Evolutionary conservation across 1,284 basidiomycete genomes (phyloP).

Genomic region (Polyporus tsugae): DNA sequence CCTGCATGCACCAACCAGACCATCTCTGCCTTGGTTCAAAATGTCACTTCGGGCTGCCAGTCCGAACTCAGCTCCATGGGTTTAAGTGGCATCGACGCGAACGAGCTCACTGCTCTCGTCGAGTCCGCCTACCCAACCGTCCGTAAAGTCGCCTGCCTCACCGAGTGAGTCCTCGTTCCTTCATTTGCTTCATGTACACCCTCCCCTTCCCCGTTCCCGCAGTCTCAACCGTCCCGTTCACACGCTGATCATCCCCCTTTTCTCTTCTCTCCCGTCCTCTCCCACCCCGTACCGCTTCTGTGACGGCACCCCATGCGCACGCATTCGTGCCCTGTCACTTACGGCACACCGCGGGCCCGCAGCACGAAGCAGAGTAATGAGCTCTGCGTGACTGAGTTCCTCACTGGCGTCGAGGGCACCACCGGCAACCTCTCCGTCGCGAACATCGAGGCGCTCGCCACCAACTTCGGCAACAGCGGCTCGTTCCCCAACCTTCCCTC

Average conservation of each 20-base stretch:
- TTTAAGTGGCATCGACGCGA: conserved; percentile 38
- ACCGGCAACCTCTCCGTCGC: conserved; percentile 47
- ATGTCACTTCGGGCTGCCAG: conserved; percentile 60
- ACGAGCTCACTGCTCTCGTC: conserved; percentile 46
- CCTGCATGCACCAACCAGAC: conserved; percentile 65
- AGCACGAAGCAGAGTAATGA: conserved; percentile 51
- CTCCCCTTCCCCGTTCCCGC: background rate
- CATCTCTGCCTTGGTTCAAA: conserved; percentile 55
- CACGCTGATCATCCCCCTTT: conserved; percentile 4
- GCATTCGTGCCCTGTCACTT: background rate
- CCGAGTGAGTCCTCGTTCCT: conserved; percentile 54
- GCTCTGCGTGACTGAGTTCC: conserved; percentile 60
- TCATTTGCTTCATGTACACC: background rate
- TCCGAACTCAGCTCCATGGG: conserved; percentile 52
- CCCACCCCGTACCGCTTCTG: background rate
- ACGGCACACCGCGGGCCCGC: conserved; percentile 16
- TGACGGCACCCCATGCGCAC: conserved; percentile 5
- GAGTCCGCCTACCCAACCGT: conserved; percentile 58
- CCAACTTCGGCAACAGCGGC: conserved; percentile 31
- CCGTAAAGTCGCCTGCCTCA: conserved; percentile 59
- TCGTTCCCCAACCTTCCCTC: conserved; percentile 43
- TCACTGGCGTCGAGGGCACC: conserved; percentile 54
- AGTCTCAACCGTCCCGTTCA: background rate
- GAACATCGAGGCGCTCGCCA: conserved; percentile 39
- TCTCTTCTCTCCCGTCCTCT: background rate